Percentiles rank a stretch among this genome's conserved stretches.
phyloP scores from a whole-genome alignment of 176 grass and related monocot species.

The Aechmea fasciata region DNA sequence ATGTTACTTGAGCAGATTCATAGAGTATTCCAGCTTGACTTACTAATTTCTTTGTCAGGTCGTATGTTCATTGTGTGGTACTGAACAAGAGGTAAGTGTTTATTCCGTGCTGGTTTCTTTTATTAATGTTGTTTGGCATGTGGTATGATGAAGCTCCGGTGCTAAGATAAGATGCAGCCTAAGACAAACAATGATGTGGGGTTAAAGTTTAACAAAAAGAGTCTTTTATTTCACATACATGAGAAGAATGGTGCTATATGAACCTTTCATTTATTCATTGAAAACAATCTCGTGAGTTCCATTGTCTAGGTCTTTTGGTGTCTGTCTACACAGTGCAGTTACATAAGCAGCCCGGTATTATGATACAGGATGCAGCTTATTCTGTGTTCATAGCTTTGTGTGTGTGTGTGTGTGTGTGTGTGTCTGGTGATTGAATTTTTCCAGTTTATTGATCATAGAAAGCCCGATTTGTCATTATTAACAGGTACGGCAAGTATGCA shows the following conservation, averaged over 20 bases:
- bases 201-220: too few species aligned
- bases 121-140: neutral
- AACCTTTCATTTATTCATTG: too few species aligned
- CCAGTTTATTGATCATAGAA: too few species aligned
- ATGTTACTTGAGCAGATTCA: neutral
- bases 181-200: too few species aligned
- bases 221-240: too few species aligned
- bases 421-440: neutral
- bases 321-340: too few species aligned
- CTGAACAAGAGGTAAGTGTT: slow-evolving; percentile 67
- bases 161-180: too few species aligned
- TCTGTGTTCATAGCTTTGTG: neutral
- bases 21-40: neutral
- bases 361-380: too few species aligned
- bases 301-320: too few species aligned
- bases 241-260: neutral
- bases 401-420: neutral
- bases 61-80: slow-evolving; percentile 71
- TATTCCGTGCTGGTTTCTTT: neutral
- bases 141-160: neutral
- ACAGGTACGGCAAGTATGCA: slow-evolving; percentile 65
- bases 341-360: too few species aligned
- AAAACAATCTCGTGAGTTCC: too few species aligned
- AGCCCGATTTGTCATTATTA: slow-evolving; percentile 13
- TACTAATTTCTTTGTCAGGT: slow-evolving; percentile 31